Conservation (phyloP, 441 rosid species). For the Aleurites moluccanus region DNA sequence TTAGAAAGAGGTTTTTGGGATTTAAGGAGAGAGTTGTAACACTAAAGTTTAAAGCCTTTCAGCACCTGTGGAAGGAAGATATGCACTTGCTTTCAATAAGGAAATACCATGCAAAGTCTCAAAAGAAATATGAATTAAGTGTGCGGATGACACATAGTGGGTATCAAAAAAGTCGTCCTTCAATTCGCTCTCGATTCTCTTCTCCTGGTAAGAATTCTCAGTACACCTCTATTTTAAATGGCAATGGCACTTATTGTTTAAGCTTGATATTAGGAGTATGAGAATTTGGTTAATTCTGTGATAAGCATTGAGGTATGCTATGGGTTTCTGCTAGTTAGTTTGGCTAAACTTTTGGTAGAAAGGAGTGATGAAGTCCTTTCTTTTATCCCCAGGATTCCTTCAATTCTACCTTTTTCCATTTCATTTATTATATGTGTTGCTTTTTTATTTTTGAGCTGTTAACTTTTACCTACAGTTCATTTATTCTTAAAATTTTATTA, state of each 20-base stretch:
- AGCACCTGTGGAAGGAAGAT: constrained; percentile 87
- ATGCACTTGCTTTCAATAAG: constrained; percentile 46
- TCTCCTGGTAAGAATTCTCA: constrained; percentile 58
- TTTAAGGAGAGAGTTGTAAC: constrained; percentile 79
- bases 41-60: constrained; percentile 80
- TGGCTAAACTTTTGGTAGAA: background rate
- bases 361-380: background rate
- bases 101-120: constrained; percentile 66
- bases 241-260: background rate
- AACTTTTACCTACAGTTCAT: background rate
- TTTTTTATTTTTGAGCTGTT: background rate
- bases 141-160: constrained; percentile 49
- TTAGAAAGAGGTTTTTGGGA: constrained; percentile 45
- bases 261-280: background rate
- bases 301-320: background rate
- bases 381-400: background rate
- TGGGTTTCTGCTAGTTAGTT: background rate
- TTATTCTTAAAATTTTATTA: background rate
- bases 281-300: background rate
- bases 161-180: constrained; percentile 59
- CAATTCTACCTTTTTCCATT: background rate
- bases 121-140: constrained; percentile 60
- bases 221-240: background rate
- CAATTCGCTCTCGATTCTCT: constrained; percentile 61
- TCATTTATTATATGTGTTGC: background rate